Base-by-base conservation (phyloP, 176 grass and related monocot species). In the Triticum timopheevii region DNA sequence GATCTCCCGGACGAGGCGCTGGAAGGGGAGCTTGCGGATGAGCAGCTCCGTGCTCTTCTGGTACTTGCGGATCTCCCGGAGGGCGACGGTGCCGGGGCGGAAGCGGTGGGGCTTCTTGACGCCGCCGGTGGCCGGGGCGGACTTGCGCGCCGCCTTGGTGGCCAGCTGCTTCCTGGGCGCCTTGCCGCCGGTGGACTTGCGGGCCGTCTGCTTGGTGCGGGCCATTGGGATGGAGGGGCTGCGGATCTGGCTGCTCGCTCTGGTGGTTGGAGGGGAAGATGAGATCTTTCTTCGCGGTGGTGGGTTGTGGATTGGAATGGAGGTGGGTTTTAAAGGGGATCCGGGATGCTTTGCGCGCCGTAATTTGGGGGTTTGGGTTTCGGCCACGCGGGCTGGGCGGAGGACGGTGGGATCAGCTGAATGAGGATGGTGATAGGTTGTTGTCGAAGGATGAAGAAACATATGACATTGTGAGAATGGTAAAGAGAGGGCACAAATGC, bases 21-120 rank as follows among this genome's bases (percentile, higher is more conserved):
- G 89, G 89, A 94, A 94, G 1, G 92, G 92, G 4, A 94, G 92
- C 89, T 94, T 94, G 12, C 89, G 89, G 84, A 94, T 94, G 0
- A 94, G 84, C 4, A 94, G 81, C 84, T 94, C 89, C 12, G 89
- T 94, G 86, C 89, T 94, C 89, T 94, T 94, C 86, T 91, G 92
- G 86, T 94, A 94, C 86, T 91, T 94, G 86, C 86, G 89, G 80
- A 94, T 94, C 86, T 89, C 92, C 0, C 92, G 61, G 11, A 94
- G 89, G 0, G 92, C 92, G n/a, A 93, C 92, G 82, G 92, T 93
- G n/a, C 92, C 92, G 0, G 86, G 92, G 6, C 89, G 65, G 87
- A 94, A 94, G 4, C 89, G 81, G 81, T 94, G 92, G 0, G 92
- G 92, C 89, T 91, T 94, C 92, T 94, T 94, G n/a, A 91, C 89